These are phyloP conservation scores for Dactylellina drechsleri DNA, from an alignment of 2,329 filamentous ascomycete genomes.

Conservation along the genomic window DNA sequence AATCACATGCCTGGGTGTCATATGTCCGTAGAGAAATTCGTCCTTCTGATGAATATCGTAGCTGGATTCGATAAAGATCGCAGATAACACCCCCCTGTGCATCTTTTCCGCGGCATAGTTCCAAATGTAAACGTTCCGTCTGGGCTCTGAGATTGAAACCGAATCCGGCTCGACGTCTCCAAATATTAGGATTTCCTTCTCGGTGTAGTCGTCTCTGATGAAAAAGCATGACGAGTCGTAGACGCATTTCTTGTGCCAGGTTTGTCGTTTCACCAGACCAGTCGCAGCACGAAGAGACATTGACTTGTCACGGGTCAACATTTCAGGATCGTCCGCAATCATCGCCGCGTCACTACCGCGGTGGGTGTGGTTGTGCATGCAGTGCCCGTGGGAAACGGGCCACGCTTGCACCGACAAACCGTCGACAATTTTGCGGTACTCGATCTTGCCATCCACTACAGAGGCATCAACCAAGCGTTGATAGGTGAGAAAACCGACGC, in stretches of 20 bases:
- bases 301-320: slow-evolving; percentile 23
- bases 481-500: slow-evolving; percentile 90
- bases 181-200: slow-evolving; percentile 87
- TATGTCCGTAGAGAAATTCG: slow-evolving; percentile 84
- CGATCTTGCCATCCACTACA: slow-evolving; percentile 72
- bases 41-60: slow-evolving; percentile 84
- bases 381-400: slow-evolving; percentile 88
- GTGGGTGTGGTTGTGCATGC: slow-evolving; percentile 77
- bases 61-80: slow-evolving; percentile 95
- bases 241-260: slow-evolving; percentile 70
- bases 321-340: slow-evolving; percentile 13
- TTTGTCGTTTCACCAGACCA: slow-evolving; percentile 33
- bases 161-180: slow-evolving; percentile 84
- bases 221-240: slow-evolving; percentile 94
- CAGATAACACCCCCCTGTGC: slow-evolving; percentile 74
- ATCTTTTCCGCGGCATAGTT: slow-evolving; percentile 88
- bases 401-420: slow-evolving; percentile 89
- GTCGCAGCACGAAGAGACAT: slow-evolving; percentile 52
- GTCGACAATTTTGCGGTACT: slow-evolving; percentile 88
- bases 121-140: slow-evolving; percentile 86
- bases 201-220: slow-evolving; percentile 77
- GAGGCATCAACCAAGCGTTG: slow-evolving; percentile 90
- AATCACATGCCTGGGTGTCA: slow-evolving; percentile 83
- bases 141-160: slow-evolving; percentile 82
- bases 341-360: slow-evolving; percentile 67